phyloP scores from a whole-genome alignment of 2,329 filamentous ascomycete genomes.

The Tympanopsis confertula region DNA sequence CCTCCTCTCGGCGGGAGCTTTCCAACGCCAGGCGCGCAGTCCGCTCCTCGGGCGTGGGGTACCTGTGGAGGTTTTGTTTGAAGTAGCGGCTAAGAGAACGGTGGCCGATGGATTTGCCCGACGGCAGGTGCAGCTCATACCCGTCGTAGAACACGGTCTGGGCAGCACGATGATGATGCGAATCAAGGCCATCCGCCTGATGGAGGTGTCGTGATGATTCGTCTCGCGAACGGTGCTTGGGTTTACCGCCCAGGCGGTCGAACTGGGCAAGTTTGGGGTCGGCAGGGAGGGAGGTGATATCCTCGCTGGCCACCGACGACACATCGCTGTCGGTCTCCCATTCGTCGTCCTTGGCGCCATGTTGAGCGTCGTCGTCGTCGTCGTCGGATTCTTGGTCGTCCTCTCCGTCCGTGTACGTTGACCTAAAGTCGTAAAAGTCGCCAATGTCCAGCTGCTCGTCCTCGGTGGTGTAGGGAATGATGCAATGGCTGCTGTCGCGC shows the following conservation, averaged over 20 bases:
- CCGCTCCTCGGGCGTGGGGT: slow-evolving; percentile 70
- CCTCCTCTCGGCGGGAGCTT: not conserved
- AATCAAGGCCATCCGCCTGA: slow-evolving; percentile 44
- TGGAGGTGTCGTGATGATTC: no score
- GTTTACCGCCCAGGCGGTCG: no score
- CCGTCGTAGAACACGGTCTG: slow-evolving; percentile 81
- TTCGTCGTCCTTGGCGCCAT: slow-evolving; percentile 32
- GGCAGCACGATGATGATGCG: slow-evolving; percentile 65
- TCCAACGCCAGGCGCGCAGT: slow-evolving; percentile 55
- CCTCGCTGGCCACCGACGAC: not conserved
- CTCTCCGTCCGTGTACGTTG: slow-evolving; percentile 80
- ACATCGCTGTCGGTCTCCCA: not conserved
- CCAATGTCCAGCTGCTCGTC: slow-evolving; percentile 88
- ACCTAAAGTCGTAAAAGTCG: slow-evolving; percentile 92
- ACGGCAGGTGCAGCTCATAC: slow-evolving; percentile 84
- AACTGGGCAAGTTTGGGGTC: no score
- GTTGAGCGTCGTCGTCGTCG: slow-evolving; percentile 32
- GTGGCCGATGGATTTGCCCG: slow-evolving; percentile 80
- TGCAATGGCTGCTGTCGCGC: slow-evolving; percentile 93
- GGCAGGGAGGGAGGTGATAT: not conserved
- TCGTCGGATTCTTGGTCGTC: slow-evolving; percentile 14
- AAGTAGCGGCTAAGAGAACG: slow-evolving; percentile 79
- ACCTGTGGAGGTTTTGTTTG: slow-evolving; percentile 79
- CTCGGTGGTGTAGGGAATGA: slow-evolving; percentile 82
- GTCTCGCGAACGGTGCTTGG: no score